Conservation (phyloP, 2,329 filamentous ascomycete species). For the Epichloe uncinata region DNA sequence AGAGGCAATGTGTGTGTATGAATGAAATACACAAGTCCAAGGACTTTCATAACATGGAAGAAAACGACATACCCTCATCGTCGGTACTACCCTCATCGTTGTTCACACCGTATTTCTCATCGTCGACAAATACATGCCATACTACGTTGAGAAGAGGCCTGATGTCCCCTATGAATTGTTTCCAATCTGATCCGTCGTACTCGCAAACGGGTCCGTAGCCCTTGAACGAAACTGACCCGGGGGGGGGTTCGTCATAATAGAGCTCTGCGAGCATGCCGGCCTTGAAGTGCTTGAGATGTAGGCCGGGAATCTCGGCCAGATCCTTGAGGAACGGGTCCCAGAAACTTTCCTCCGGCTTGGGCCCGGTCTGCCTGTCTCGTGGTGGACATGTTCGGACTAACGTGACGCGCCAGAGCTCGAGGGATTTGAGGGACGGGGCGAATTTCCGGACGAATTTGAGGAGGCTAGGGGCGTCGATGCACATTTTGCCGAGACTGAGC, state of each 20-base stretch:
- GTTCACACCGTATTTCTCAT: no score
- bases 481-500: constrained; percentile 31
- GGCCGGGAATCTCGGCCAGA: constrained; percentile 17
- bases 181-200: constrained; percentile 23
- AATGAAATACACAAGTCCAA: not conserved
- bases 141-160: constrained; percentile 8
- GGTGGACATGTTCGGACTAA: constrained; percentile 2
- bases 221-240: constrained; percentile 3
- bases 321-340: constrained; percentile 27
- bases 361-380: not conserved
- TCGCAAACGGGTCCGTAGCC: constrained; percentile 2
- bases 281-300: constrained; percentile 22
- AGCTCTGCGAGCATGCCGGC: constrained; percentile 17
- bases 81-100: no score
- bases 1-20: not conserved
- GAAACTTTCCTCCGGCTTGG: constrained; percentile 12
- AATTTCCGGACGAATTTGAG: constrained; percentile 27
- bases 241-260: no score
- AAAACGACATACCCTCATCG: not conserved
- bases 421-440: constrained; percentile 25
- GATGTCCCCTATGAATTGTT: constrained; percentile 20
- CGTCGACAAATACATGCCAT: no score
- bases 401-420: constrained; percentile 16
- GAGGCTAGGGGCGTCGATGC: constrained; percentile 16
- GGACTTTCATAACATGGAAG: not conserved